phyloP scores from a whole-genome alignment of 352 stramenopile genomes.

The Thalassiosira gravida region DNA sequence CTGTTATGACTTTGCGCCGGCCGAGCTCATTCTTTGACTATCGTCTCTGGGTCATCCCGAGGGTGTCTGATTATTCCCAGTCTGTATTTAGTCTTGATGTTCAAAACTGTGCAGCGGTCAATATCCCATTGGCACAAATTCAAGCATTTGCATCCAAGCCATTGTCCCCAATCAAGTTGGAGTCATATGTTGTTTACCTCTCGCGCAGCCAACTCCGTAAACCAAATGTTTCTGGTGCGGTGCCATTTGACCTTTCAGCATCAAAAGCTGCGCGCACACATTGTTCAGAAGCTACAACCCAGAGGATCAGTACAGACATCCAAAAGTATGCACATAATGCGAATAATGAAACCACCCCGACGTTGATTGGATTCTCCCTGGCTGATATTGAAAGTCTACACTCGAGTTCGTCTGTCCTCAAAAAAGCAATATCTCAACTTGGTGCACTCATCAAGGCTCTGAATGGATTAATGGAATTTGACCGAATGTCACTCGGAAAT shows the following conservation, averaged over 20 bases:
- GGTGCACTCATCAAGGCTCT: slow-evolving; percentile 83
- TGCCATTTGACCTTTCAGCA: slow-evolving; percentile 92
- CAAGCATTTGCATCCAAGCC: slow-evolving; percentile 83
- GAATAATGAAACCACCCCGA: slow-evolving; percentile 83
- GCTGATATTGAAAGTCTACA: slow-evolving; percentile 82
- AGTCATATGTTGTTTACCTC: slow-evolving; percentile 81
- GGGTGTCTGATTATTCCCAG: slow-evolving; percentile 86
- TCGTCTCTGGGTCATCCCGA: slow-evolving; percentile 87
- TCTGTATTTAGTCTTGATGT: slow-evolving; percentile 69
- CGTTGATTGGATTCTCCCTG: slow-evolving; percentile 84
- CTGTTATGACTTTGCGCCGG: slow-evolving; percentile 80
- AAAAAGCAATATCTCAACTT: slow-evolving; percentile 76
- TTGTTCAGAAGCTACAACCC: slow-evolving; percentile 92
- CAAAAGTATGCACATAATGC: slow-evolving; percentile 85
- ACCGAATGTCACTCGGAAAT: slow-evolving; percentile 86
- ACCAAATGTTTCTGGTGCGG: slow-evolving; percentile 66
- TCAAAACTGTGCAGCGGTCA: slow-evolving; percentile 85
- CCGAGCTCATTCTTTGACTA: slow-evolving; percentile 85
- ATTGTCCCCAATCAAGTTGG: slow-evolving; percentile 85
- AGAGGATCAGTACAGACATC: slow-evolving; percentile 91
- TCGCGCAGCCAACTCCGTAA: slow-evolving; percentile 70
- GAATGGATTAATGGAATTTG: slow-evolving; percentile 86
- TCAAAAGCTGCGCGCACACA: slow-evolving; percentile 90
- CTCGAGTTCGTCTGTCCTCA: slow-evolving; percentile 69
- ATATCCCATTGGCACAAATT: slow-evolving; percentile 85